Conservation (phyloP, 108 stramenopile genomes). For the Cyclotella distinguenda region DNA sequence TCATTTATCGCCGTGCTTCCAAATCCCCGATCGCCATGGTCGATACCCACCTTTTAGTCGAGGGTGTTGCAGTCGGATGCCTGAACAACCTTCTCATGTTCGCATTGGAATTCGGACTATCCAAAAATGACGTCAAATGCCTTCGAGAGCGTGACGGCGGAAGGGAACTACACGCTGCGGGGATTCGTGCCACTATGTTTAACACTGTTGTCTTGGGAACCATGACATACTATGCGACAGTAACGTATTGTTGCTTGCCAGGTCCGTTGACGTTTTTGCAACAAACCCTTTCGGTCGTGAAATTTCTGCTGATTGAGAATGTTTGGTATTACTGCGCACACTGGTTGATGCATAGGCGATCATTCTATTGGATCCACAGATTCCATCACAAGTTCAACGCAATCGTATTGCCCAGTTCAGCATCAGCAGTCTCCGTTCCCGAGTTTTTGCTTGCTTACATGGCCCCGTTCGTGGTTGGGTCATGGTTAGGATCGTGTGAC, state of each 20-base stretch:
- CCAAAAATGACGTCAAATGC: constrained; percentile 14
- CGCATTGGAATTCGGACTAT: constrained; percentile 21
- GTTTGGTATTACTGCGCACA: constrained; percentile 28
- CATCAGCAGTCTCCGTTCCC: constrained; percentile 46
- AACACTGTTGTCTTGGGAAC: constrained; percentile 30
- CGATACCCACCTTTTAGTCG: constrained; percentile 15
- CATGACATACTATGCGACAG: constrained; percentile 27
- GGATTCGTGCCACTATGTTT: constrained; percentile 28
- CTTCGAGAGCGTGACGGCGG: constrained; percentile 33
- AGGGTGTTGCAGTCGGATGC: constrained; percentile 26
- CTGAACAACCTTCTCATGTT: constrained; percentile 27
- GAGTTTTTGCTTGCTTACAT: constrained; percentile 59
- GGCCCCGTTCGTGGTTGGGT: constrained; percentile 47
- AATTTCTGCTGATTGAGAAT: constrained; percentile 34
- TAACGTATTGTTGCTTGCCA: constrained; percentile 27
- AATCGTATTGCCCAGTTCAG: constrained; percentile 44
- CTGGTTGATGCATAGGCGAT: constrained; percentile 29
- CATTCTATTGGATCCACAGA: constrained; percentile 44
- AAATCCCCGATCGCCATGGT: no score
- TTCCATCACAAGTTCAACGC: constrained; percentile 58
- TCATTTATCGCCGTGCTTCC: not conserved
- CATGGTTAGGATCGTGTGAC: constrained; percentile 32
- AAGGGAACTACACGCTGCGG: constrained; percentile 32
- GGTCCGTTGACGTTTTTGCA: constrained; percentile 16
- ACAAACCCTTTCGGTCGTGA: constrained; percentile 10